Evolutionary conservation across 208 protist genomes (phyloP).

Genomic region (Leishmania amazonensis): DNA sequence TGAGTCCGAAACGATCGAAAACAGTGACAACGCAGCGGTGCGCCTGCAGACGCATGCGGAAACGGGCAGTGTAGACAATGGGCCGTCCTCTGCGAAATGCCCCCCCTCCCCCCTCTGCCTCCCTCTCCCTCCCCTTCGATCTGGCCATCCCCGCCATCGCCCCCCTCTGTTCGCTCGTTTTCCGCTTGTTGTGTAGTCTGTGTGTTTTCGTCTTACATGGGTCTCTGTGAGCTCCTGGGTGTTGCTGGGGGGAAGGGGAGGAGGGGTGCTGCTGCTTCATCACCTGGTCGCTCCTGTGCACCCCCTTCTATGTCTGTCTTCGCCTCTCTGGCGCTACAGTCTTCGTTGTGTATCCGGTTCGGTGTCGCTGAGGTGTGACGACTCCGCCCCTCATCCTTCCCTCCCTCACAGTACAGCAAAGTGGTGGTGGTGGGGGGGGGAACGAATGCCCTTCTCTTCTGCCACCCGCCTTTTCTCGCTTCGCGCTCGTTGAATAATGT

Average conservation of each 20-base stretch:
- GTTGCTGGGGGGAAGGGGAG: too few relatives aligned
- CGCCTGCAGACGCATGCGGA: background rate
- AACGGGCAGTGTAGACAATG: background rate
- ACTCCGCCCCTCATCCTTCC: background rate
- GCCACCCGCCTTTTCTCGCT: background rate
- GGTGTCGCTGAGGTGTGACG: background rate
- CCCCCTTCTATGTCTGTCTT: background rate
- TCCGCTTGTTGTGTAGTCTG: background rate
- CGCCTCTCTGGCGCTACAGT: background rate
- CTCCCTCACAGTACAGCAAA: background rate
- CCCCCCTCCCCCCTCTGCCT: background rate
- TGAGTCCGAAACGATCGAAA: background rate
- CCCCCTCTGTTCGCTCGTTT: slow-evolving; percentile 22
- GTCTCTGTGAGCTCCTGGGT: background rate
- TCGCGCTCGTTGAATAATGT: background rate
- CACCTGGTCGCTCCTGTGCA: slow-evolving; percentile 1
- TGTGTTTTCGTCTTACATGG: background rate
- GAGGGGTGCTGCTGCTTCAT: slow-evolving; percentile 2
- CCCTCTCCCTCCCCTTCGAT: background rate
- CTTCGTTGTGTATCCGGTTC: background rate
- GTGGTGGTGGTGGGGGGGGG: background rate
- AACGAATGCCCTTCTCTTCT: background rate
- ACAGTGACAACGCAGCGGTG: background rate
- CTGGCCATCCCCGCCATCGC: background rate
- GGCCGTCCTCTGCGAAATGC: background rate